phyloP scores from a whole-genome alignment of 306 rosid genomes.

The Coriaria nepalensis region DNA sequence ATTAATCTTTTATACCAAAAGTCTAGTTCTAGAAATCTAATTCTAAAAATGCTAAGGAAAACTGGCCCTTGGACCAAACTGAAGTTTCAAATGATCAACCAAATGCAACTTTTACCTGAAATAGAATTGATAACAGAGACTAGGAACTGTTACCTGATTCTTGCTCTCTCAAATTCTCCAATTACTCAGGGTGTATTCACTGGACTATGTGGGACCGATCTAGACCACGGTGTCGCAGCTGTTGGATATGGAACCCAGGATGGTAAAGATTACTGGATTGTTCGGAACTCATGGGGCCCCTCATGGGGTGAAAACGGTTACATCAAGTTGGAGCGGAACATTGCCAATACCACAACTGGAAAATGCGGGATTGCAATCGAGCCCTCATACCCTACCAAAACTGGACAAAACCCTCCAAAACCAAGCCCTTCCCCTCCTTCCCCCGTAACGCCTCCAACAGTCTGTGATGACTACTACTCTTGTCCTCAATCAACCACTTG shows the following conservation, averaged over 20 bases:
- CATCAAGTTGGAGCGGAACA: neutral
- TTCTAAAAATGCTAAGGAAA: no score
- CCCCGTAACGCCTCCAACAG: neutral
- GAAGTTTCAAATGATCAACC: no score
- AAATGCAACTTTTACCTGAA: no score
- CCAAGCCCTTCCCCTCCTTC: slow-evolving; percentile 3
- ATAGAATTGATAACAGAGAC: neutral
- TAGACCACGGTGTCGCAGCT: slow-evolving; percentile 1
- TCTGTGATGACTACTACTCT: slow-evolving; percentile 3
- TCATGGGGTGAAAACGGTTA: neutral
- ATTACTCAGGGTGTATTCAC: neutral
- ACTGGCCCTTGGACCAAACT: no score
- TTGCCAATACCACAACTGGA: neutral
- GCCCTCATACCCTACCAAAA: slow-evolving; percentile 1
- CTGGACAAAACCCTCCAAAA: slow-evolving; percentile 1
- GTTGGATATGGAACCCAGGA: neutral
- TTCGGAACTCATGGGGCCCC: slow-evolving; percentile 2
- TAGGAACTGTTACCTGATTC: no score
- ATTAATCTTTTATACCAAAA: no score
- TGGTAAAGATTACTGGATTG: slow-evolving; percentile 2
- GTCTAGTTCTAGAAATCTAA: no score
- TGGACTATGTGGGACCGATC: neutral
- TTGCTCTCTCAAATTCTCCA: neutral
- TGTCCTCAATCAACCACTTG: neutral
- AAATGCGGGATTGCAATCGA: slow-evolving; percentile 1